phyloP scores from a whole-genome alignment of 306 rosid genomes.

The Arachis stenosperma region DNA sequence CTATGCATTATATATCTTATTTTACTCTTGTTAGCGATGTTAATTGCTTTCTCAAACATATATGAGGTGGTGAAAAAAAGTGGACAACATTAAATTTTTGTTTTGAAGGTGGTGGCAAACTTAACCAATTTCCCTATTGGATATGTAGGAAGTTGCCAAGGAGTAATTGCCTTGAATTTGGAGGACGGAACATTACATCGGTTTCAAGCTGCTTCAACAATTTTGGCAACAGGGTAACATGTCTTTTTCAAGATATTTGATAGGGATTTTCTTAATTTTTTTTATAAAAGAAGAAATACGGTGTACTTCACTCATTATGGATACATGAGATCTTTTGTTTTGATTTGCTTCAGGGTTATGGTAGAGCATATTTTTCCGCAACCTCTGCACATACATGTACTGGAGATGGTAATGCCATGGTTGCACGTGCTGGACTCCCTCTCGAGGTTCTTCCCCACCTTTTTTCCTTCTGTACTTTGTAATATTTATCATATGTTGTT shows the following conservation, averaged over 20 bases:
- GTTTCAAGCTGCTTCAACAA: constrained; percentile 83
- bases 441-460: constrained; percentile 61
- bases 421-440: constrained; percentile 90
- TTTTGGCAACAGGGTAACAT: constrained; percentile 89
- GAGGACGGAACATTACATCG: constrained; percentile 97
- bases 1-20: constrained; percentile 32
- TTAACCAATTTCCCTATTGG: constrained; percentile 36
- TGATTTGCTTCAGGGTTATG: constrained; percentile 73
- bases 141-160: constrained; percentile 85
- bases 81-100: background rate
- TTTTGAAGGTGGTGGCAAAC: constrained; percentile 4
- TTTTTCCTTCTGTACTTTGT: constrained; percentile 11
- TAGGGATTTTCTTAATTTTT: background rate
- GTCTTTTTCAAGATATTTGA: constrained; percentile 19
- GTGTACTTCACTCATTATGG: constrained; percentile 8
- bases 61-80: background rate
- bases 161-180: constrained; percentile 83
- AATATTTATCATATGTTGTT: constrained; percentile 30
- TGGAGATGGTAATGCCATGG: constrained; percentile 98
- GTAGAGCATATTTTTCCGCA: constrained; percentile 90
- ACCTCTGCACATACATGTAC: constrained; percentile 98
- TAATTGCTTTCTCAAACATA: constrained; percentile 11
- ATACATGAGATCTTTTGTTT: constrained; percentile 12
- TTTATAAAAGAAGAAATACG: no score
- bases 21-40: constrained; percentile 7